Percentiles rank a stretch among this genome's conserved stretches.
These are phyloP conservation scores for Paecilomyces sp. DNA, from an alignment of 2,329 filamentous ascomycete species.

Conservation along the genomic window DNA sequence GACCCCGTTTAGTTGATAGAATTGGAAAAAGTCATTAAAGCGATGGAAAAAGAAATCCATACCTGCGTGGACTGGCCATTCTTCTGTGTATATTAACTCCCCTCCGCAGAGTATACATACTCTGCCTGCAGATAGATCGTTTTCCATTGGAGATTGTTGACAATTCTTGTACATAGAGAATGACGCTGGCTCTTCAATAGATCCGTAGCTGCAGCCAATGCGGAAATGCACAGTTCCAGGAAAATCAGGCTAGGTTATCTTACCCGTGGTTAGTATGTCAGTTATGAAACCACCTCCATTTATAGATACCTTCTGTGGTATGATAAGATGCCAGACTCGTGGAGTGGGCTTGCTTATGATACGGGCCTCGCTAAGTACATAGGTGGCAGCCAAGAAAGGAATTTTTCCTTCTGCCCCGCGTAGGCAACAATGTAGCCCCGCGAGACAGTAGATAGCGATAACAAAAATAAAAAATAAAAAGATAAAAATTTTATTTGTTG, in stretches of 20 bases:
- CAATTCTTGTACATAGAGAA: neutral
- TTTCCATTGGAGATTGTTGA: neutral
- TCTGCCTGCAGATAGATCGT: neutral
- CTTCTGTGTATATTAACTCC: neutral
- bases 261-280: neutral
- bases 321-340: neutral
- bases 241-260: neutral
- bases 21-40: neutral
- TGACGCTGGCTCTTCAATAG: neutral
- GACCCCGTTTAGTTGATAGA: neutral
- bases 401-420: neutral
- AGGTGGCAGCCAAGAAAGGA: neutral
- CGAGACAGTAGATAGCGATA: neutral
- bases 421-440: neutral
- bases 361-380: neutral
- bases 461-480: no score
- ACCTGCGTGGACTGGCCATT: neutral
- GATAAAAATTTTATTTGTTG: no score
- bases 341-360: neutral
- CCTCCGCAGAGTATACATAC: neutral
- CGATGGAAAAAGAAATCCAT: neutral
- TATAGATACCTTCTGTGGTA: neutral
- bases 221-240: neutral
- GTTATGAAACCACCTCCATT: neutral
- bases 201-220: neutral